Percentiles rank a stretch among this genome's conserved stretches.
Evolutionary conservation across 108 stramenopile species (phyloP).

Genomic region (Seminavis robusta): DNA sequence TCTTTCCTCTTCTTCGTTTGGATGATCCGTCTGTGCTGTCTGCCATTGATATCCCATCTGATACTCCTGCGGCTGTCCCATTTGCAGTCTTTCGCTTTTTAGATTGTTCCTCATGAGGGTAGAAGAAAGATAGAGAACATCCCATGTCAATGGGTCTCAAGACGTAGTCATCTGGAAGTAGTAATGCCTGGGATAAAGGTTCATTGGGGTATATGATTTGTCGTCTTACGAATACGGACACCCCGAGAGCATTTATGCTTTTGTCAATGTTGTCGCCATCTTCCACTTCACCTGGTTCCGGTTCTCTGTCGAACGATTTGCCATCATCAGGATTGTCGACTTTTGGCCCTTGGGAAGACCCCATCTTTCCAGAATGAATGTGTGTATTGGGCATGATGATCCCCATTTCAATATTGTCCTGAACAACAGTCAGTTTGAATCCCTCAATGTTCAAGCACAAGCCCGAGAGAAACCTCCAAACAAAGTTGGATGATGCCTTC

Average conservation of each 20-base stretch:
- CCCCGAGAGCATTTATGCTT: constrained; percentile 19
- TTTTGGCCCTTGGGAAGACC: not conserved
- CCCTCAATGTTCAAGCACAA: constrained; percentile 33
- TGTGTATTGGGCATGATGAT: constrained; percentile 39
- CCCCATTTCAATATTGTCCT: constrained; percentile 48
- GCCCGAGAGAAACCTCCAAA: constrained; percentile 54
- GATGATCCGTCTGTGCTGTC: constrained; percentile 13
- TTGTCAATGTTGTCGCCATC: constrained; percentile 51
- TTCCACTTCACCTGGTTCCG: constrained; percentile 9
- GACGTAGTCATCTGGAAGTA: constrained; percentile 33
- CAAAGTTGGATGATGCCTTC: constrained; percentile 25
- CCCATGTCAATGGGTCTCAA: constrained; percentile 32
- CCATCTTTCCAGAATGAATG: constrained; percentile 24
- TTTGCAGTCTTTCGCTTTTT: constrained; percentile 3
- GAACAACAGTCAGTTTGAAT: constrained; percentile 37
- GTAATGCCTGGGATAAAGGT: not conserved
- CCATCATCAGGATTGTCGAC: not conserved
- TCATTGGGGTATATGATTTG: constrained; percentile 19
- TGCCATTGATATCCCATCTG: constrained; percentile 2
- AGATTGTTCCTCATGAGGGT: constrained; percentile 35
- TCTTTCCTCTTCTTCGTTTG: constrained; percentile 53
- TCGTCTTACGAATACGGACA: constrained; percentile 34
- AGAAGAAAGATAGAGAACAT: constrained; percentile 34
- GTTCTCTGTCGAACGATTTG: not conserved
- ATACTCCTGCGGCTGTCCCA: not conserved